Conservation (phyloP, 2,329 filamentous ascomycete species). For the Dactylellina cionopaga region DNA sequence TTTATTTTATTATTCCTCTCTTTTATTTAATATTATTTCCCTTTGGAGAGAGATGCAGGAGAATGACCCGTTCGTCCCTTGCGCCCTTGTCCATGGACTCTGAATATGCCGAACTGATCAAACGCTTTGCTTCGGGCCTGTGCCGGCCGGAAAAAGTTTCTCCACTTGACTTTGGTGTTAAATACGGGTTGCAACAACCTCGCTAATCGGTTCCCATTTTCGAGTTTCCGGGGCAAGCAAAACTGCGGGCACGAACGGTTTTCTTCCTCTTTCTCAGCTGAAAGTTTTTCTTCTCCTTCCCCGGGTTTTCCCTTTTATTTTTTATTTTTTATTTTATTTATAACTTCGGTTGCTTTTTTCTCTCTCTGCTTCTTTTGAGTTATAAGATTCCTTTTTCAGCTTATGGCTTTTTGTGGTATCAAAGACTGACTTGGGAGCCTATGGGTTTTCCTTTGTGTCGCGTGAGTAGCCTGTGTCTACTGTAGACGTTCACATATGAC, state of each 20-base stretch:
- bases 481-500: slow-evolving; percentile 95
- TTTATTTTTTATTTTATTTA: slow-evolving; percentile 56
- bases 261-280: slow-evolving; percentile 9
- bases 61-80: slow-evolving; percentile 63
- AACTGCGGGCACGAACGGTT: slow-evolving; percentile 10
- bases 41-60: slow-evolving; percentile 63
- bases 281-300: slow-evolving; percentile 19
- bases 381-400: slow-evolving; percentile 51
- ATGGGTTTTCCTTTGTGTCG: slow-evolving; percentile 57
- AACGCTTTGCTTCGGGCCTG: slow-evolving; percentile 48
- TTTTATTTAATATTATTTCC: slow-evolving; percentile 49
- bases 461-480: slow-evolving; percentile 80
- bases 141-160: slow-evolving; percentile 52
- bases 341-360: slow-evolving; percentile 56
- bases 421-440: slow-evolving; percentile 60
- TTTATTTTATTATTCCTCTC: slow-evolving; percentile 54
- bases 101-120: slow-evolving; percentile 50
- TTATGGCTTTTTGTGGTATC: slow-evolving; percentile 38
- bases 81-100: slow-evolving; percentile 25
- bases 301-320: slow-evolving; percentile 16
- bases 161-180: slow-evolving; percentile 37
- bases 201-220: slow-evolving; percentile 50
- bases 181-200: slow-evolving; percentile 49
- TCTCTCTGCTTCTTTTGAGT: slow-evolving; percentile 58
- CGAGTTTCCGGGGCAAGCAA: slow-evolving; percentile 29